These are phyloP conservation scores for Peribolospora kevripleyi DNA, from an alignment of 768 basidiomycete genomes.

Conservation along the genomic window DNA sequence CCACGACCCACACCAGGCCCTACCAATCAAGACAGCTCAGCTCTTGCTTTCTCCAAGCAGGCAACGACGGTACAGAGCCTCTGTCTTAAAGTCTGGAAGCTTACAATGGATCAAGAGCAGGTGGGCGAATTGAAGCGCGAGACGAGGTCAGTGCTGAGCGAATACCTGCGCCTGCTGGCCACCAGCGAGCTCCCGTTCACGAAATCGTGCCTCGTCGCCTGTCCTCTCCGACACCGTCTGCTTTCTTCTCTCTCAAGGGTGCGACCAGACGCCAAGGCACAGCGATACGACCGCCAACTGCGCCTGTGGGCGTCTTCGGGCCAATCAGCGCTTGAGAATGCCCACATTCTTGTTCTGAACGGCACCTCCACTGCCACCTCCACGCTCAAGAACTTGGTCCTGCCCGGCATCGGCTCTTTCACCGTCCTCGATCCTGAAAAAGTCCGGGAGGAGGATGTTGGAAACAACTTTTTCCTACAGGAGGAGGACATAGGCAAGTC, in stretches of 20 bases:
- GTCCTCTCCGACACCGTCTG: too few relatives aligned
- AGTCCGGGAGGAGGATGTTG: constrained; percentile 51
- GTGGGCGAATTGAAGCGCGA: too few relatives aligned
- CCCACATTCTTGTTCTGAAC: constrained; percentile 57
- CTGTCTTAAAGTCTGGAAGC: too few relatives aligned
- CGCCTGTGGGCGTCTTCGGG: constrained; percentile 87
- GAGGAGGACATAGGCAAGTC: constrained; percentile 51
- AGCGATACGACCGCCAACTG: constrained; percentile 84
- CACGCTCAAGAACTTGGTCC: constrained; percentile 82
- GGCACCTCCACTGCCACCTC: constrained; percentile 64
- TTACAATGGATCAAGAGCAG: too few relatives aligned
- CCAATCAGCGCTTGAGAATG: constrained; percentile 62
- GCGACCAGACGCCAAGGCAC: constrained; percentile 32
- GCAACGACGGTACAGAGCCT: too few relatives aligned
- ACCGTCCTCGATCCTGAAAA: constrained; percentile 51
- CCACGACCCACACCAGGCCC: too few relatives aligned
- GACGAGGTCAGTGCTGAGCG: too few relatives aligned
- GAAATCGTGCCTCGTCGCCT: neutral
- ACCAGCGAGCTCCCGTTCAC: constrained; percentile 2
- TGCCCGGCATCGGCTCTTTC: constrained; percentile 83
- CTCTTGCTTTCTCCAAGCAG: too few relatives aligned
- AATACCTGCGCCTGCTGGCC: neutral
- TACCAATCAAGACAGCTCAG: too few relatives aligned
- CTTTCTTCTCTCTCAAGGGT: neutral
- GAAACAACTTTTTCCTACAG: constrained; percentile 89